Percentiles rank a stretch among this genome's conserved stretches.
Conservation (phyloP, 208 protist genomes). For the Acanthamoeba castellanii region DNA sequence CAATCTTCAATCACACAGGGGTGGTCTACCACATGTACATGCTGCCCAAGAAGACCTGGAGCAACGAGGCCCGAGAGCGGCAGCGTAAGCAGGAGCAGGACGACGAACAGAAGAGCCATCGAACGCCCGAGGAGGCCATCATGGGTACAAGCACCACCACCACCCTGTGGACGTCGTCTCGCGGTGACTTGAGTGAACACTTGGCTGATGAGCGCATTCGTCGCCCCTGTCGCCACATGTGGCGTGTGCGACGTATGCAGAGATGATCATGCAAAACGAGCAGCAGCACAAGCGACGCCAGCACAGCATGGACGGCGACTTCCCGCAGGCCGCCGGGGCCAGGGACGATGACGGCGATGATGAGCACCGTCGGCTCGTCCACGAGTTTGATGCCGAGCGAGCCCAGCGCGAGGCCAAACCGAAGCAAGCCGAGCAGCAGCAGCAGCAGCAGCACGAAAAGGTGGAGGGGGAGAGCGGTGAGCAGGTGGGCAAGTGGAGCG, state of each 20-base stretch:
- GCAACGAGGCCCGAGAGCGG: background rate
- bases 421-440: background rate
- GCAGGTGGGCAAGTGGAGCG: background rate
- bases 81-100: slow-evolving; percentile 20
- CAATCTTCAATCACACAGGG: too few relatives aligned
- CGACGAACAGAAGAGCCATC: background rate
- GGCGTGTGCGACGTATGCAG: background rate
- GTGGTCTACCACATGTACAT: slow-evolving; percentile 55
- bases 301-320: background rate
- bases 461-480: background rate
- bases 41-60: slow-evolving; percentile 14
- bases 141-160: background rate
- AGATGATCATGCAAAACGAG: slow-evolving; percentile 15
- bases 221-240: too few relatives aligned
- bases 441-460: background rate
- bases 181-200: background rate
- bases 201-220: background rate
- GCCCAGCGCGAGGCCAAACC: background rate
- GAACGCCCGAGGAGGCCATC: slow-evolving; percentile 12
- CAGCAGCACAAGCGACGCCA: background rate
- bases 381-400: background rate
- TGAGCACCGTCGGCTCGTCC: background rate
- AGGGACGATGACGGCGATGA: background rate
- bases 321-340: background rate
- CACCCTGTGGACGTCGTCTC: background rate